These are phyloP conservation scores for Pisolithus tinctorius DNA, from an alignment of 768 basidiomycete genomes.

Conservation along the genomic window DNA sequence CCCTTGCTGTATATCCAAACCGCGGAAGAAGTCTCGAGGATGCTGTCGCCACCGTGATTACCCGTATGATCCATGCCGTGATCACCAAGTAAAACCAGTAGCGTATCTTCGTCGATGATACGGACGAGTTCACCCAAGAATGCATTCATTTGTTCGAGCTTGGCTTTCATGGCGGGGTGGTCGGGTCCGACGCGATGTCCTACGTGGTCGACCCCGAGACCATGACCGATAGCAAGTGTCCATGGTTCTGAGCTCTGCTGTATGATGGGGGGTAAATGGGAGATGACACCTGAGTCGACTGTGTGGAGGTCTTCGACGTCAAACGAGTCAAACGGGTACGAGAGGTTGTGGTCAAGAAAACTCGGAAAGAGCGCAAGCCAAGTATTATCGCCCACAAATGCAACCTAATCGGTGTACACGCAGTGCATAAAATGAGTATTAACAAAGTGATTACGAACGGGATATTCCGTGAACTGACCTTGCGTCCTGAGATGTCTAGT, in stretches of 20 bases:
- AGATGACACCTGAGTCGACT: conserved; percentile 86
- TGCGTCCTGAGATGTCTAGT: conserved; percentile 49
- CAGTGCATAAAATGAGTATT: too few species aligned
- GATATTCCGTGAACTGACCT: conserved; percentile 31
- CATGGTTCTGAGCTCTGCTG: conserved; percentile 48
- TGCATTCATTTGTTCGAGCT: conserved; percentile 82
- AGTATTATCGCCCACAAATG: conserved; percentile 95
- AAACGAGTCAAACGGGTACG: conserved; percentile 91
- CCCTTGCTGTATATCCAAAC: conserved; percentile 93
- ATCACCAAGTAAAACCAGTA: conserved; percentile 89
- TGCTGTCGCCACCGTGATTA: conserved; percentile 91
- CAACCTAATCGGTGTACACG: conserved; percentile 67
- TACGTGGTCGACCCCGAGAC: conserved; percentile 93
- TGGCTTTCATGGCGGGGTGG: conserved; percentile 77
- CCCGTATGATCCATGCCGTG: conserved; percentile 96
- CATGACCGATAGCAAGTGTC: conserved; percentile 88
- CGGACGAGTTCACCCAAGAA: conserved; percentile 71
- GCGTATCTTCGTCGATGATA: conserved; percentile 74
- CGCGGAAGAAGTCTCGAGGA: conserved; percentile 76
- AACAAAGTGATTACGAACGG: background rate
- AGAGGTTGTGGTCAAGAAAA: conserved; percentile 63
- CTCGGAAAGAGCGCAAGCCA: conserved; percentile 88
- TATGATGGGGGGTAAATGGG: conserved; percentile 77
- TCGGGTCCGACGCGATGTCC: conserved; percentile 93
- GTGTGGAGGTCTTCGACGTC: conserved; percentile 97